Evolutionary conservation across 106 monocot species (phyloP).

Genomic region (Dendrobium officinale): DNA sequence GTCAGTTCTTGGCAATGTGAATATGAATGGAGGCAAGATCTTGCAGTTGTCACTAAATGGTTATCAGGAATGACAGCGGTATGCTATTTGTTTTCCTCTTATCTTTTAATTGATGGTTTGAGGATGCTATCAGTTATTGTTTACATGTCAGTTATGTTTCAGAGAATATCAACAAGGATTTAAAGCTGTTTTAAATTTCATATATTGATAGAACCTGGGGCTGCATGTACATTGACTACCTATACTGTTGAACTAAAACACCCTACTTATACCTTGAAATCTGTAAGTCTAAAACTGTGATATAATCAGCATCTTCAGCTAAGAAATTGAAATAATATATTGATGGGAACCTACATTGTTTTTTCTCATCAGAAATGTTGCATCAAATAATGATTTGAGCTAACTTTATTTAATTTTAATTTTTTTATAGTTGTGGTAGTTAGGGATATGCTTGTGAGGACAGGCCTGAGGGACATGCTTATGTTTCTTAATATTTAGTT

Average conservation of each 20-base stretch:
- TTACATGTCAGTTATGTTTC: background rate
- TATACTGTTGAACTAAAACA: background rate
- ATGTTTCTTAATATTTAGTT: too few relatives aligned
- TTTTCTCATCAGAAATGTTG: too few relatives aligned
- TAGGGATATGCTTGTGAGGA: too few relatives aligned
- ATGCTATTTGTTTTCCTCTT: slow-evolving; percentile 11
- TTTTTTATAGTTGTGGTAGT: too few relatives aligned
- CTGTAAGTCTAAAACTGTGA: background rate
- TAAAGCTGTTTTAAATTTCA: background rate
- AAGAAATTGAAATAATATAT: background rate
- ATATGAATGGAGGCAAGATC: slow-evolving; percentile 95
- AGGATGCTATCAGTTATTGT: background rate
- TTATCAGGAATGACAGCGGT: slow-evolving; percentile 84
- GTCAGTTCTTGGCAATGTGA: slow-evolving; percentile 79
- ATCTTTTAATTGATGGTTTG: background rate
- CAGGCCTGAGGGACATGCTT: too few relatives aligned
- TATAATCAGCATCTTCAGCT: background rate
- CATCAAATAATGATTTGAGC: too few relatives aligned
- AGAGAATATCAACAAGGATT: background rate
- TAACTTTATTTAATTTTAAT: too few relatives aligned
- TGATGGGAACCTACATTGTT: too few relatives aligned
- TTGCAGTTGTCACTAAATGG: slow-evolving; percentile 98
- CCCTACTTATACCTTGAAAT: background rate
- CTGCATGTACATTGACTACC: slow-evolving; percentile 1
- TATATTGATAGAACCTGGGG: background rate